These are phyloP conservation scores for Saposhnikovia divaricata DNA, from an alignment of 129 eudicot genomes.

Conservation along the genomic window DNA sequence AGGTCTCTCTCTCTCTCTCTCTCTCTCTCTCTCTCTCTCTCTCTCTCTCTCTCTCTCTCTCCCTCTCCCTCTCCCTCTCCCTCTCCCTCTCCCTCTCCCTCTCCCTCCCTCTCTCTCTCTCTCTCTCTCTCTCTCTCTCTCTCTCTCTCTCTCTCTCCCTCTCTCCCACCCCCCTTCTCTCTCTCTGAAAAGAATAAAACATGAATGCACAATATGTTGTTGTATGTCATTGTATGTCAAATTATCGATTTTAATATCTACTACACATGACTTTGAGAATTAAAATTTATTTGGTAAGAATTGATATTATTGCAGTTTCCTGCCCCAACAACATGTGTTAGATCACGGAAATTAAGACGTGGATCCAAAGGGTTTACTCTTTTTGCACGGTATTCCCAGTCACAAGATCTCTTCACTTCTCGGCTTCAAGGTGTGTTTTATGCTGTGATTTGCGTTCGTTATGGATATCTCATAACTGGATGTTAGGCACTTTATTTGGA, in stretches of 20 bases:
- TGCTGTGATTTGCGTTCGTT: background rate
- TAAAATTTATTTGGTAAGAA: background rate
- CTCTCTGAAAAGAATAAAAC: too few species aligned
- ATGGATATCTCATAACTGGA: background rate
- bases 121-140: too few species aligned
- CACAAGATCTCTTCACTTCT: conserved; percentile 66
- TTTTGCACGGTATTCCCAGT: conserved; percentile 68
- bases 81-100: too few species aligned
- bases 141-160: too few species aligned
- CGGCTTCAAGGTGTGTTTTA: conserved; percentile 67
- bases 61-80: too few species aligned
- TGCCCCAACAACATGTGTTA: conserved; percentile 19
- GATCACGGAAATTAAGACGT: conserved; percentile 36
- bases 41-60: conserved; percentile 12
- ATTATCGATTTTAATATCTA: background rate
- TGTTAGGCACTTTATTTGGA: background rate
- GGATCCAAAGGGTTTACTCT: conserved; percentile 36
- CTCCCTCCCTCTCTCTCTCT: conserved; percentile 4
- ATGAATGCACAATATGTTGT: too few species aligned
- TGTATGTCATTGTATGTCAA: too few species aligned
- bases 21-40: too few species aligned
- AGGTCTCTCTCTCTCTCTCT: conserved; percentile 25
- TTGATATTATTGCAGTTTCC: conserved; percentile 45
- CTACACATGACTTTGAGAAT: background rate
- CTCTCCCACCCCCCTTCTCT: too few species aligned